Conservation (phyloP, 1,139 yeast genomes). For the Saccharomyces hybrid region DNA sequence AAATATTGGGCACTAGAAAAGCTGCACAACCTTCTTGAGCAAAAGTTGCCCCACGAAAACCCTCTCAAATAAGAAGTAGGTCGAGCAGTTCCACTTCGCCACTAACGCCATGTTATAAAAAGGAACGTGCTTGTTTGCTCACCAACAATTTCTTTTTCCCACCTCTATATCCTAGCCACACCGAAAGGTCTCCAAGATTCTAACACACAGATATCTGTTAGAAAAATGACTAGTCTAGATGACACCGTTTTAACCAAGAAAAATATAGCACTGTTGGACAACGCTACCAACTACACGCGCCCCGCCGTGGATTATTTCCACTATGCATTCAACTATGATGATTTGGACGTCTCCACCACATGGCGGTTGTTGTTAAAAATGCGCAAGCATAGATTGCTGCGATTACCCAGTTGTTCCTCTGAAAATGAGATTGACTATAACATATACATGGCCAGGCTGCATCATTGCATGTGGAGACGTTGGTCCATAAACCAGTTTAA, state of each 20-base stretch:
- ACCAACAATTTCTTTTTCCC: too few relatives aligned
- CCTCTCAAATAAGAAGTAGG: neutral
- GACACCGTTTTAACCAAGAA: constrained; percentile 26
- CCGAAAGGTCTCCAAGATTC: neutral
- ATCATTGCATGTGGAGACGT: constrained; percentile 31
- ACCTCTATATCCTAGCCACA: neutral
- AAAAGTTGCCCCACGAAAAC: neutral
- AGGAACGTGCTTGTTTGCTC: neutral
- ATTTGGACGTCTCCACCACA: constrained; percentile 18
- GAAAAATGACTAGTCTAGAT: constrained; percentile 22
- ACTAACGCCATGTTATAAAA: neutral
- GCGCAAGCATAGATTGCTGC: constrained; percentile 25
- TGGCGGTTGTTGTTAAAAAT: constrained; percentile 25
- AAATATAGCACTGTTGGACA: constrained; percentile 28
- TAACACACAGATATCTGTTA: neutral
- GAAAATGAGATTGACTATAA: constrained; percentile 26
- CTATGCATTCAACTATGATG: constrained; percentile 13
- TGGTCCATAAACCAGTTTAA: constrained; percentile 24
- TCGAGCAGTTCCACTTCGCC: neutral
- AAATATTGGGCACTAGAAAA: neutral
- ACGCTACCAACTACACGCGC: constrained; percentile 26
- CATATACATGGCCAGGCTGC: constrained; percentile 26
- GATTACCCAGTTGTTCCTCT: constrained; percentile 29
- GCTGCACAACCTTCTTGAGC: neutral
- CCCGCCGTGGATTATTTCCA: constrained; percentile 30